A percentile compares a stretch with the other conserved stretches of the same genome.
Evolutionary conservation across 2,329 filamentous ascomycete species (phyloP).

Genomic region (Aspergillus luchuensis): DNA sequence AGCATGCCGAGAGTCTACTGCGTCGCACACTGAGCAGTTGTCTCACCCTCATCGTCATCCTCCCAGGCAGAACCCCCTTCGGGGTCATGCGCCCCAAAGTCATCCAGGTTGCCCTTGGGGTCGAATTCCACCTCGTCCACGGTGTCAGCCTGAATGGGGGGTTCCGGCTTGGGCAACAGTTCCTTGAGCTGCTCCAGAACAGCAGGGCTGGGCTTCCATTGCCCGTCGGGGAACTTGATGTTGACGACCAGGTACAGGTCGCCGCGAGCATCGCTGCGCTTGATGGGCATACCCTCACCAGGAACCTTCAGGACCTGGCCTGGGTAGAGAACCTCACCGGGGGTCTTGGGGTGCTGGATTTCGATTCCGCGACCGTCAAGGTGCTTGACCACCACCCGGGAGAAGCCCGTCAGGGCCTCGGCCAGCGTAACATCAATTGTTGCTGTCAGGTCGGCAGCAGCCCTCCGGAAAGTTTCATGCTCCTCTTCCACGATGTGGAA

Average conservation of each 20-base stretch:
- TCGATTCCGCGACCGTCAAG: constrained; percentile 90
- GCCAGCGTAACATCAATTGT: constrained; percentile 77
- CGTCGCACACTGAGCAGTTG: constrained; percentile 50
- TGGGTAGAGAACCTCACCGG: constrained; percentile 79
- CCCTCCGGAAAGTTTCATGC: constrained; percentile 79
- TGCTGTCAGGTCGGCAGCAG: constrained; percentile 80
- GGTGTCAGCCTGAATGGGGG: constrained; percentile 68
- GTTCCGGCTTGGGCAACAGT: constrained; percentile 68
- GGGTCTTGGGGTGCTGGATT: constrained; percentile 71
- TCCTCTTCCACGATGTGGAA: constrained; percentile 82
- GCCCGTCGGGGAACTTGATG: constrained; percentile 84
- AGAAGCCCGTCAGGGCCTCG: constrained; percentile 87
- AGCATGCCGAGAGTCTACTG: constrained; percentile 38
- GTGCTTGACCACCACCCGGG: constrained; percentile 85
- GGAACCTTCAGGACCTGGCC: constrained; percentile 81
- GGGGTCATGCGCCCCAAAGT: constrained; percentile 54
- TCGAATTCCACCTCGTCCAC: constrained; percentile 88
- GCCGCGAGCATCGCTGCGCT: constrained; percentile 79
- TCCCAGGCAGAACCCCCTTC: constrained; percentile 50
- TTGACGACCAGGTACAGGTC: constrained; percentile 86
- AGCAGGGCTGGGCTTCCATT: constrained; percentile 74
- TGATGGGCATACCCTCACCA: constrained; percentile 93
- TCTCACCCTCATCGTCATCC: constrained; percentile 51
- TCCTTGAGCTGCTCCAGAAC: constrained; percentile 71
- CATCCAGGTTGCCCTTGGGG: constrained; percentile 77